These are phyloP conservation scores for Geoglossum glabrum DNA, from an alignment of 495 filamentous ascomycete species.

Conservation along the genomic window DNA sequence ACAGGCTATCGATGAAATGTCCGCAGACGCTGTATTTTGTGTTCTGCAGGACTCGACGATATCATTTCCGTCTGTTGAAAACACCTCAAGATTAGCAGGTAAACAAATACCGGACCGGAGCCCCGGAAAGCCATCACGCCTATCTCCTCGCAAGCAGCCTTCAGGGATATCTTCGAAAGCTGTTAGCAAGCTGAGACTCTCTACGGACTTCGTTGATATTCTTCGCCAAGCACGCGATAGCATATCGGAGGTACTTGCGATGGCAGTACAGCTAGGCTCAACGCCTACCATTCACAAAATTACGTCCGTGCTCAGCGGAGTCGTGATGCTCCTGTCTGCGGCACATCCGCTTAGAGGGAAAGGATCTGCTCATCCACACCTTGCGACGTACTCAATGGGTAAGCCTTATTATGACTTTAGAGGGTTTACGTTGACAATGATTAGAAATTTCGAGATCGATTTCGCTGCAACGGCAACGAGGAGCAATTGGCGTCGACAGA, in stretches of 20 bases:
- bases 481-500: slow-evolving; percentile 21
- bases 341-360: slow-evolving; percentile 24
- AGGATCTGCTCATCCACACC: slow-evolving; percentile 29
- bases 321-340: slow-evolving; percentile 46
- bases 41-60: slow-evolving; percentile 82
- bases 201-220: slow-evolving; percentile 30
- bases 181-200: neutral
- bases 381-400: slow-evolving; percentile 34
- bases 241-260: slow-evolving; percentile 32
- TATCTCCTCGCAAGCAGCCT: neutral
- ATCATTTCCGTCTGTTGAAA: slow-evolving; percentile 46
- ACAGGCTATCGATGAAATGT: slow-evolving; percentile 45
- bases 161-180: neutral
- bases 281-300: slow-evolving; percentile 28
- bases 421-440: slow-evolving; percentile 4
- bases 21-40: slow-evolving; percentile 65
- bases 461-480: slow-evolving; percentile 36
- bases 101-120: slow-evolving; percentile 15
- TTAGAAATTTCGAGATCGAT: slow-evolving; percentile 40
- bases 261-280: slow-evolving; percentile 28
- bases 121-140: slow-evolving; percentile 6
- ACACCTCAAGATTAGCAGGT: slow-evolving; percentile 5
- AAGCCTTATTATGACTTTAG: neutral
- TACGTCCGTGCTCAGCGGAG: slow-evolving; percentile 36
- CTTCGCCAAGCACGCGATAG: slow-evolving; percentile 39